A percentile compares a stretch with the other conserved stretches of the same genome.
Evolutionary conservation across 257 asterid genomes (phyloP).

Genomic region (Nicotiana sylvestris): DNA sequence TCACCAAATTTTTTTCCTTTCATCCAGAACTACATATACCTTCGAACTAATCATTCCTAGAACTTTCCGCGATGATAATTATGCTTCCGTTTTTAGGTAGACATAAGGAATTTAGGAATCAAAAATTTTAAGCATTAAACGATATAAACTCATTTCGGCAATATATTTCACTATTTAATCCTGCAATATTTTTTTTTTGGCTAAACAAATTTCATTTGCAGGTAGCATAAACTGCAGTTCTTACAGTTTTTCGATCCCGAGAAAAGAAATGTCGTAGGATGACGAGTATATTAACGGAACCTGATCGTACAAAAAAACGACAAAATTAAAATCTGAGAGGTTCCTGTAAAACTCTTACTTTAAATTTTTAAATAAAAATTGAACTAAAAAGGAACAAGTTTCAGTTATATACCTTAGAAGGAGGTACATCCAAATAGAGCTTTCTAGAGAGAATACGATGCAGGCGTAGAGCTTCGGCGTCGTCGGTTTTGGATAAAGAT

Average conservation of each 20-base stretch:
- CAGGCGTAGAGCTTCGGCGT: conserved; percentile 48
- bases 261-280: conserved; percentile 71
- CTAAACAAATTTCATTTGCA: background rate
- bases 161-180: too few species aligned
- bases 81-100: background rate
- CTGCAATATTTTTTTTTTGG: too few species aligned
- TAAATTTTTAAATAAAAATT: background rate
- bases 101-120: background rate
- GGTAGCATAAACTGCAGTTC: conserved; percentile 10
- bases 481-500: conserved; percentile 29
- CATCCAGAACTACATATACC: background rate
- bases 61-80: background rate
- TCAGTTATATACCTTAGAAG: conserved; percentile 44
- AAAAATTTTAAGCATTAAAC: background rate
- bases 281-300: conserved; percentile 82
- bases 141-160: too few species aligned
- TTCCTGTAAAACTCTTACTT: too few species aligned
- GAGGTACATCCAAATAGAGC: conserved; percentile 74
- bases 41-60: background rate
- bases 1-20: background rate
- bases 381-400: background rate
- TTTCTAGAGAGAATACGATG: conserved; percentile 66
- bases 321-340: background rate
- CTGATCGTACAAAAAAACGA: conserved; percentile 28
- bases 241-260: conserved; percentile 89